phyloP scores from a whole-genome alignment of 148 eudicot species.

The Amaranthus hypochondriacus region DNA sequence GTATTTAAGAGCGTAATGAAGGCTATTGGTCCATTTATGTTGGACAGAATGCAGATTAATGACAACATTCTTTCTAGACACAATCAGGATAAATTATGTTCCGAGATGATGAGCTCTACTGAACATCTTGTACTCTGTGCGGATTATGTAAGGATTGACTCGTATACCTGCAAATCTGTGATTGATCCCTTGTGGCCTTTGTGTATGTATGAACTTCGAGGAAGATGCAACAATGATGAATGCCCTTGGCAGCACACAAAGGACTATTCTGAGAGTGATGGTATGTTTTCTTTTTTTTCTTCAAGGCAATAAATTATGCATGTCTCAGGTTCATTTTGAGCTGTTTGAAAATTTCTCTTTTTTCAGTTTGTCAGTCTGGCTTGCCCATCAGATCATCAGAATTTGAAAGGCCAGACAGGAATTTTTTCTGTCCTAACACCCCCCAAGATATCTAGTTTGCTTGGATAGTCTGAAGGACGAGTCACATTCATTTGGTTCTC shows the following conservation, averaged over 20 bases:
- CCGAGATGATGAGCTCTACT: constrained; percentile 12
- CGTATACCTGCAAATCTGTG: constrained; percentile 36
- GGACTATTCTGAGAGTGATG: constrained; percentile 34
- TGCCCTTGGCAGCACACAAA: constrained; percentile 66
- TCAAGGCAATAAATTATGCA: neutral
- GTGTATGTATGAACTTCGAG: constrained; percentile 74
- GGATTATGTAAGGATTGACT: constrained; percentile 33
- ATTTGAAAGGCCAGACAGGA: constrained; percentile 9
- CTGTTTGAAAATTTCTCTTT: constrained; percentile 12
- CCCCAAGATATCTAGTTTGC: constrained; percentile 61
- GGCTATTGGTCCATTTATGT: constrained; percentile 20
- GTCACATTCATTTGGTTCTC: constrained; percentile 27
- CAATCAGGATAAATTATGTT: constrained; percentile 17
- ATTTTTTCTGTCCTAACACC: constrained; percentile 34
- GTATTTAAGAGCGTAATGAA: constrained; percentile 43
- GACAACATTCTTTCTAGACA: constrained; percentile 11
- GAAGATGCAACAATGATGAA: constrained; percentile 71
- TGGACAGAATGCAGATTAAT: constrained; percentile 15
- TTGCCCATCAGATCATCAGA: constrained; percentile 21
- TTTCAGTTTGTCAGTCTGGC: constrained; percentile 40
- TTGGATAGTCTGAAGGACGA: constrained; percentile 47
- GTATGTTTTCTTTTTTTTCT: constrained; percentile 20
- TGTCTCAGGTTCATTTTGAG: neutral
- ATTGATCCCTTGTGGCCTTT: constrained; percentile 68
- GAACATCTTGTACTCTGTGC: constrained; percentile 27